Conservation (phyloP, 163 green algal genomes). For the Volvox carteri region DNA sequence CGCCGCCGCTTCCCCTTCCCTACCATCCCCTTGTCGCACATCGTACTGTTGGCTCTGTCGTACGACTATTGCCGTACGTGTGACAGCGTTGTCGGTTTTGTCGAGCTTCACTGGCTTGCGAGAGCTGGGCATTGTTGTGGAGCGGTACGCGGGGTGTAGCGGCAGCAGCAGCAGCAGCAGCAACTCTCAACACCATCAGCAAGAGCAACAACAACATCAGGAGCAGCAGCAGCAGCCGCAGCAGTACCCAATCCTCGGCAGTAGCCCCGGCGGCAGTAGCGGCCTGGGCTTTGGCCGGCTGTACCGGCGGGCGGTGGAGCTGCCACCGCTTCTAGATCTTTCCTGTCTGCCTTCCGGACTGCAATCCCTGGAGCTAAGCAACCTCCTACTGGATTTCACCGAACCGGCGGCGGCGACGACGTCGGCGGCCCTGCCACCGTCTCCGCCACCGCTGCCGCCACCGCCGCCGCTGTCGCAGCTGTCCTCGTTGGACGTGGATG, state of each 20-base stretch:
- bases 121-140: constrained; percentile 46
- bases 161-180: background rate
- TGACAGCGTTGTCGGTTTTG: constrained; percentile 20
- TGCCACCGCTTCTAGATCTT: constrained; percentile 36
- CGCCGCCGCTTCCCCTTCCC: too few relatives aligned
- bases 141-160: constrained; percentile 4
- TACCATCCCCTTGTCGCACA: too few relatives aligned
- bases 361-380: constrained; percentile 40
- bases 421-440: background rate
- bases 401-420: background rate
- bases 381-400: constrained; percentile 22
- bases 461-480: constrained; percentile 34
- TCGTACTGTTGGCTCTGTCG: too few relatives aligned
- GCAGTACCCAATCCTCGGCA: background rate
- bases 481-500: constrained; percentile 33
- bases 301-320: background rate
- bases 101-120: constrained; percentile 44
- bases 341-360: constrained; percentile 30
- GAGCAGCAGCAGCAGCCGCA: background rate
- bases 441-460: background rate
- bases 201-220: background rate
- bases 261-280: background rate
- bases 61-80: too few relatives aligned
- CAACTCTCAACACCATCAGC: background rate
- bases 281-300: background rate